Conservation (phyloP, 1,284 basidiomycete species). For the Trichosporon faecale region DNA sequence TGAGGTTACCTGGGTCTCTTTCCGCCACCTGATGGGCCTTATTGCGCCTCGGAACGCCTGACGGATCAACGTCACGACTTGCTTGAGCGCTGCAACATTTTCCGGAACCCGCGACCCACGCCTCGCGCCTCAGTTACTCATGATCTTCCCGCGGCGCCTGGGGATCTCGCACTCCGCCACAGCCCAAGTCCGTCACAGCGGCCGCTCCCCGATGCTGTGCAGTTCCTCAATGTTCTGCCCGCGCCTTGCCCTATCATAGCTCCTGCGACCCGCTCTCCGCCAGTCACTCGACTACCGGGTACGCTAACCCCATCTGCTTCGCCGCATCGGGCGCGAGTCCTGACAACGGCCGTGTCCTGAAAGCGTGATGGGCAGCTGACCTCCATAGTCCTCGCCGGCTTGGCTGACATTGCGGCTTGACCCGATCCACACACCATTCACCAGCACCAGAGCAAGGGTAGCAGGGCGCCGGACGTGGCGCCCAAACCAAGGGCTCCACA, state of each 20-base stretch:
- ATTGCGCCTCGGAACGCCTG: not conserved
- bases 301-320: not conserved
- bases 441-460: not conserved
- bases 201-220: not conserved
- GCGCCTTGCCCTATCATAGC: not conserved
- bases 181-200: not conserved
- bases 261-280: not conserved
- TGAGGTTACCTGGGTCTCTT: not conserved
- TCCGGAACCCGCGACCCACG: not conserved
- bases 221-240: not conserved
- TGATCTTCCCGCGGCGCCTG: not conserved
- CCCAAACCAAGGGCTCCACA: not conserved
- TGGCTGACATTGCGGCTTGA: not conserved
- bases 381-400: not conserved
- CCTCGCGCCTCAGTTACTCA: not conserved
- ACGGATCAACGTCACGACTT: not conserved
- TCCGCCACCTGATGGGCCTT: not conserved
- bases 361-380: not conserved
- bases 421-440: not conserved
- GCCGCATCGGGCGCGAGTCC: not conserved
- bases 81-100: not conserved
- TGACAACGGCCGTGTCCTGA: not conserved
- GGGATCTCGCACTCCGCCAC: not conserved
- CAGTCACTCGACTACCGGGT: not conserved
- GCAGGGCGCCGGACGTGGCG: not conserved